Evolutionary conservation across 371 early-diverging fungal species (phyloP), one percentile per base, ranked within the genome.

Genomic region (Mucor sp.): DNA sequence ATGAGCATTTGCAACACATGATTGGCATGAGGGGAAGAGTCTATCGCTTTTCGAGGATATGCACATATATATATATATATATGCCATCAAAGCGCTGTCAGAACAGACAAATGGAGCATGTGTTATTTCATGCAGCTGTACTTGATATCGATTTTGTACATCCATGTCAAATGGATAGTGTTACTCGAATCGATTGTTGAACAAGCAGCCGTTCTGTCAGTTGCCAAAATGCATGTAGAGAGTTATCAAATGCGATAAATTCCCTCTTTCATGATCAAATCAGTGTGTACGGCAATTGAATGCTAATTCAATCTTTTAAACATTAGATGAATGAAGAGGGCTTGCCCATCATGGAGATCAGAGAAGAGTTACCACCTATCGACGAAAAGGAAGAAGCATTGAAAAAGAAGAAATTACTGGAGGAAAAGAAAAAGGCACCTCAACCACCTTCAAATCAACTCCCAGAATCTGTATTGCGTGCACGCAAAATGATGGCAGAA

Each of bases 261-360:
- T 3, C 12, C 1, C 37, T 3, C 3, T 1, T 1, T n/a, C n/a
- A 17, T 17, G 17, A 17, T 17, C 41, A 15, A 17, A 41, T 5
- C 41, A 11, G n/a, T n/a, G 17, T 17, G 41, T 5, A 5, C 14
- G 14, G 37, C 37, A 14, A 12, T 37, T 1, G 4, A 6, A 28
- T 44, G 33, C 33, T 62, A 1, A 56, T 6, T 8, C 32, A n/a
- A 17, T 56, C 2, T 56, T 9, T 32, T 14, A 53, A 53, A 4
- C 3, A 35, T 1, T 30, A 88, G 85, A 66, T 87, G n/a, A 95
- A 94, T 65, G 97, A 95, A 74, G 94, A 95, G 58, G 97, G 97
- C 2, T 82, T 93, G 25, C 90, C 91, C 25, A 90, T 93, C 68
- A 89, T 95, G 43, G 97, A 95, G 21, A 97, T 97, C 58, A 83